Conservation (phyloP, 768 basidiomycete genomes). For the Boletus sensibilis region DNA sequence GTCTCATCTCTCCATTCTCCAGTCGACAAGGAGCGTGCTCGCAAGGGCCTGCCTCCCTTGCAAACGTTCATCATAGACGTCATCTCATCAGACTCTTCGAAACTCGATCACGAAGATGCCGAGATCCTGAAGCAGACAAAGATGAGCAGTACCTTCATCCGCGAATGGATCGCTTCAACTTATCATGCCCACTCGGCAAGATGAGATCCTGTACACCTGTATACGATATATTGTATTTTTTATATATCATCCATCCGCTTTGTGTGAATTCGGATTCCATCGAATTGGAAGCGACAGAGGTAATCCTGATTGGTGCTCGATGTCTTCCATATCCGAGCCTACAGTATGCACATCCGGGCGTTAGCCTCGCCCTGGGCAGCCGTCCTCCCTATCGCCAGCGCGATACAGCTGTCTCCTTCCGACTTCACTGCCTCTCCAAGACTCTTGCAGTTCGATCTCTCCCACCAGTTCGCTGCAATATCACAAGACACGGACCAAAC, state of each 20-base stretch:
- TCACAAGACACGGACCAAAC: slow-evolving; percentile 5
- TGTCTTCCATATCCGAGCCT: neutral
- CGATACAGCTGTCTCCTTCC: neutral
- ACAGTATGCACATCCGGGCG: slow-evolving; percentile 5
- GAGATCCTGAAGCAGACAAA: slow-evolving; percentile 74
- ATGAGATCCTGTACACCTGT: slow-evolving; percentile 11
- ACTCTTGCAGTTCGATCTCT: slow-evolving; percentile 24
- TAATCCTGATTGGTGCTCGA: neutral
- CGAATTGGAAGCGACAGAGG: neutral
- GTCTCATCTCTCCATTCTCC: slow-evolving; percentile 1
- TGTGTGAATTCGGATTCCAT: slow-evolving; percentile 4
- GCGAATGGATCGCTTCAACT: slow-evolving; percentile 78
- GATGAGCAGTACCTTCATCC: slow-evolving; percentile 92
- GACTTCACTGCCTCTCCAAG: neutral
- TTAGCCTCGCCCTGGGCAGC: neutral
- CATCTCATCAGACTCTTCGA: slow-evolving; percentile 65
- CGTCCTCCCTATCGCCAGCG: neutral
- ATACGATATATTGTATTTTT: slow-evolving; percentile 2
- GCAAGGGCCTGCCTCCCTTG: slow-evolving; percentile 56
- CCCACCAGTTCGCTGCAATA: slow-evolving; percentile 11
- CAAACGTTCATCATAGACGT: slow-evolving; percentile 83
- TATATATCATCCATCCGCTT: neutral
- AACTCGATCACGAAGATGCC: slow-evolving; percentile 63
- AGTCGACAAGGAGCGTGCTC: slow-evolving; percentile 67
- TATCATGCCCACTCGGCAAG: neutral